Conservation (phyloP, 495 filamentous ascomycete species). For the Friedmanniomyces simplex region DNA sequence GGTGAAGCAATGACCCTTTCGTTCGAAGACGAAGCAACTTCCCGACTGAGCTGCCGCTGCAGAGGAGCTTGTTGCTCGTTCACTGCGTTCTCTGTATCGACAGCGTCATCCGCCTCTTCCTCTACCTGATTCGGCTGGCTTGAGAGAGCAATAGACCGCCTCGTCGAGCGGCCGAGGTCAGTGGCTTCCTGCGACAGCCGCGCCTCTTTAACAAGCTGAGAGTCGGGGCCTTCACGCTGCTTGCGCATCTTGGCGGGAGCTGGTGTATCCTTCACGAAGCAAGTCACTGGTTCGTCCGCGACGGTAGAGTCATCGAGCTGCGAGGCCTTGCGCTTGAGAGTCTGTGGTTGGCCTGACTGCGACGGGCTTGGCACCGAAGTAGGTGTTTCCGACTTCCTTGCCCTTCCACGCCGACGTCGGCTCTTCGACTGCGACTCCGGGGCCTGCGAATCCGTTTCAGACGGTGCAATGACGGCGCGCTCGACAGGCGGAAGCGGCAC, state of each 20-base stretch:
- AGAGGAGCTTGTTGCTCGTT: neutral
- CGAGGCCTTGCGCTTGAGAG: slow-evolving; percentile 20
- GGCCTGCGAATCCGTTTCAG: neutral
- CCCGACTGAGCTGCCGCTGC: neutral
- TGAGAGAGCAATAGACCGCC: neutral
- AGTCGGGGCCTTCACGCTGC: slow-evolving; percentile 4
- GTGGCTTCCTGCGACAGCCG: slow-evolving; percentile 6
- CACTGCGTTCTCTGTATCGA: neutral
- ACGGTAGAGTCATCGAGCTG: slow-evolving; percentile 5
- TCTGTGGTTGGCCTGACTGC: neutral
- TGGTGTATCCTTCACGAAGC: slow-evolving; percentile 23
- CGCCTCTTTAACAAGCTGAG: neutral
- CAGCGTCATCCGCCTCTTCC: neutral
- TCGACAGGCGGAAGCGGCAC: neutral
- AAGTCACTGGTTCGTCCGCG: slow-evolving; percentile 9
- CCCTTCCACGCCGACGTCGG: slow-evolving; percentile 3
- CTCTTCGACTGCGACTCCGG: neutral
- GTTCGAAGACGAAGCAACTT: neutral
- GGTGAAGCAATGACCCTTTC: slow-evolving; percentile 9
- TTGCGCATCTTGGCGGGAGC: slow-evolving; percentile 19
- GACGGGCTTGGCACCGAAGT: neutral
- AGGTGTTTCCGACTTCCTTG: slow-evolving; percentile 5
- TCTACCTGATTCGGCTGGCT: neutral
- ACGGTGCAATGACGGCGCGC: neutral
- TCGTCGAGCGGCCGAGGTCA: neutral